Evolutionary conservation across 2,329 filamentous ascomycete genomes (phyloP).

Genomic region (Apiospora saccharicola): DNA sequence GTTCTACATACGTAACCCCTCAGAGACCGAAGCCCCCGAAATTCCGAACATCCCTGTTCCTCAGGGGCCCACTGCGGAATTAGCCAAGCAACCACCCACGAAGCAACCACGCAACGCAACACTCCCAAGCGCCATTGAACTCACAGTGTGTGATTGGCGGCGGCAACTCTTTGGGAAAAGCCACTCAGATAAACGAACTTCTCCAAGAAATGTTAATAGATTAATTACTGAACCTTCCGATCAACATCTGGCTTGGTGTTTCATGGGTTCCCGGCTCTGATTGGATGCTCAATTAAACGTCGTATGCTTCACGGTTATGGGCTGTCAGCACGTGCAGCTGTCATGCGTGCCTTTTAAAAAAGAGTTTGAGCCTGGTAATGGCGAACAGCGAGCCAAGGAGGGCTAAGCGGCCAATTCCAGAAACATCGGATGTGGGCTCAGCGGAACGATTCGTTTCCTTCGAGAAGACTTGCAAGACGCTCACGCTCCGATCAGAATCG

Average conservation of each 20-base stretch:
- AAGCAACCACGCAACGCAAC: neutral
- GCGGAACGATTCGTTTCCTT: neutral
- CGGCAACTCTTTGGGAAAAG: neutral
- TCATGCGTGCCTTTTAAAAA: neutral
- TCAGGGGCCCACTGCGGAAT: neutral
- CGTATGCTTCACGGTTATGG: neutral
- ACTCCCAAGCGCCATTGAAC: neutral
- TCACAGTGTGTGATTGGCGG: neutral
- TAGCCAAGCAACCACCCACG: neutral
- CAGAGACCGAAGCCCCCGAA: conserved; percentile 1
- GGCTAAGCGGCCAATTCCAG: too few relatives aligned
- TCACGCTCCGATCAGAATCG: neutral
- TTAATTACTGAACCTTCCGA: neutral
- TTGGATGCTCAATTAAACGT: neutral
- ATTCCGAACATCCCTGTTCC: neutral
- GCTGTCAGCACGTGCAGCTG: neutral
- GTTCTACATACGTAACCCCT: neutral
- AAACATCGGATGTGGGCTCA: neutral
- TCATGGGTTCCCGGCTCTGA: neutral
- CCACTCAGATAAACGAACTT: neutral
- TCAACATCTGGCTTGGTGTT: neutral
- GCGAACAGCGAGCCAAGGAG: neutral
- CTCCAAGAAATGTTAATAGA: neutral
- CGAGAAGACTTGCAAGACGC: neutral
- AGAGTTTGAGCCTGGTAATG: neutral